Evolutionary conservation across 2,329 filamentous ascomycete genomes (phyloP).

Genomic region (Trichoderma hamatum): DNA sequence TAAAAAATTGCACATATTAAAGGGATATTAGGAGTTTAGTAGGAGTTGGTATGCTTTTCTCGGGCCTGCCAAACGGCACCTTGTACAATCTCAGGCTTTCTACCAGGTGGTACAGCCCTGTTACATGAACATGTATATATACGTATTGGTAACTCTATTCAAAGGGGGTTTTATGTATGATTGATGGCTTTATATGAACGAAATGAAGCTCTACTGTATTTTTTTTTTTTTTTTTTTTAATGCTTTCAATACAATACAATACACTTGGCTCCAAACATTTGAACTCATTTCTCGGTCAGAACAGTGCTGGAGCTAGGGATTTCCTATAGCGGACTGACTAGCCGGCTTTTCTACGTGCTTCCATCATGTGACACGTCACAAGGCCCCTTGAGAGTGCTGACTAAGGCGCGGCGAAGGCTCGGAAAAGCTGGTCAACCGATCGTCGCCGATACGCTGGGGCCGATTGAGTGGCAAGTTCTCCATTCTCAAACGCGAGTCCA

Average conservation of each 20-base stretch:
- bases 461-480: slow-evolving; percentile 27
- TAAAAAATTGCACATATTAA: not conserved
- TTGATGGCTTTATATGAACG: not conserved
- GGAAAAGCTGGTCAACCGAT: slow-evolving; percentile 20
- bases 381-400: not conserved
- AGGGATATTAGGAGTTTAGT: not conserved
- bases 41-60: not conserved
- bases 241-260: too few relatives aligned
- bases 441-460: slow-evolving; percentile 10
- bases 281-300: not conserved
- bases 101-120: not conserved
- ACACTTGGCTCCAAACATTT: too few relatives aligned
- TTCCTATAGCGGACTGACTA: not conserved
- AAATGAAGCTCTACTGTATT: not conserved
- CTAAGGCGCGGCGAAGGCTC: slow-evolving; percentile 15
- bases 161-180: not conserved
- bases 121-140: not conserved
- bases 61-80: not conserved
- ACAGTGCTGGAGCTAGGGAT: not conserved
- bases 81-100: not conserved
- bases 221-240: too few relatives aligned
- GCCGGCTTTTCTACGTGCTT: not conserved
- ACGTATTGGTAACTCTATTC: not conserved
- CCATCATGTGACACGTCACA: slow-evolving; percentile 6
- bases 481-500: slow-evolving; percentile 1